These are phyloP conservation scores for Prosopis cineraria DNA, from an alignment of 306 rosid species.

Conservation along the genomic window DNA sequence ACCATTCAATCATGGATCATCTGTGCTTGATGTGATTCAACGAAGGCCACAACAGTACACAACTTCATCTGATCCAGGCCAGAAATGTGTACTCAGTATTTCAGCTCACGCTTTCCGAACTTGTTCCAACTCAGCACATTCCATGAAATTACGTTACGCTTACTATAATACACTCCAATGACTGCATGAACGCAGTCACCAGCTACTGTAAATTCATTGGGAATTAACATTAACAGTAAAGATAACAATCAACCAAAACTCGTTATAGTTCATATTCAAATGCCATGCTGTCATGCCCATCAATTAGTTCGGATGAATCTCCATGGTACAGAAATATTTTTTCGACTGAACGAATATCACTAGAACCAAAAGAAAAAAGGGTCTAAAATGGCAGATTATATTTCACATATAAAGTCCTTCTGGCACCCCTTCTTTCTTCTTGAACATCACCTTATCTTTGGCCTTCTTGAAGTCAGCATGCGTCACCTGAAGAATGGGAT, in stretches of 20 bases:
- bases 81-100: neutral
- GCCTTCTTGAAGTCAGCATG: slow-evolving; percentile 95
- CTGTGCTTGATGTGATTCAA: neutral
- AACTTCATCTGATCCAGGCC: neutral
- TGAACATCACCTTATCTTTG: slow-evolving; percentile 97
- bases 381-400: slow-evolving; percentile 9
- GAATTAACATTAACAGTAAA: neutral
- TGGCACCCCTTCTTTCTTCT: slow-evolving; percentile 99
- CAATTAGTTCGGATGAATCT: neutral
- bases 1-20: neutral
- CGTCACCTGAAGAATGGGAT: slow-evolving; percentile 67
- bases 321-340: slow-evolving; percentile 19
- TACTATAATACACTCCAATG: neutral
- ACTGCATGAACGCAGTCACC: neutral
- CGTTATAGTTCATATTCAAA: slow-evolving; percentile 5
- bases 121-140: neutral
- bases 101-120: neutral
- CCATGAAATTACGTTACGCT: neutral
- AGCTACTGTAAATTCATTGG: neutral
- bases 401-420: slow-evolving; percentile 96
- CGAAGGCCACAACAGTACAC: neutral
- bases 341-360: slow-evolving; percentile 11
- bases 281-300: slow-evolving; percentile 8
- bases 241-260: neutral
- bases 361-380: neutral